Base-by-base conservation (phyloP, 768 basidiomycete species). In the Basidioascus undulatus region DNA sequence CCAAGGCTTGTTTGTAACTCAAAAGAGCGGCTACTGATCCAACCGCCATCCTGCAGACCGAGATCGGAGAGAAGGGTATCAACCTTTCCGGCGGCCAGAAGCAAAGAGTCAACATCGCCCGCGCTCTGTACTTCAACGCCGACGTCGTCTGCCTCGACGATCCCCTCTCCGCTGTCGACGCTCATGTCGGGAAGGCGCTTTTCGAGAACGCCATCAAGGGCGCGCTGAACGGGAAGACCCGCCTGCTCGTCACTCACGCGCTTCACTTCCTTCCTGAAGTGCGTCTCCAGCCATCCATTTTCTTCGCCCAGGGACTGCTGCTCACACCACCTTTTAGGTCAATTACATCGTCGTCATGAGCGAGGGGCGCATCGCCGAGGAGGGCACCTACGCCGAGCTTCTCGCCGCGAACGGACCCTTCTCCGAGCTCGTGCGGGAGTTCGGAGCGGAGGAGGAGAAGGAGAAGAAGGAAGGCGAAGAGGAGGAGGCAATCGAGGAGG, bases 81-180 rank as follows among this genome's bases (percentile, higher is more conserved):
- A 81, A 78, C 12, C 65, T 86, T 6, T 80, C 76, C 23, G 84
- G 83, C 2, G 83, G 83, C 13, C 70, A 72, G 55, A 69, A 69
- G 46, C 79, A 87, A 51, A 70, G 79, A 23, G 57, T 87, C 45
- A 83, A 79, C 51, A 78, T 89, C 39, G 79, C 79, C 41, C 72
- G 84, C 38, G 72, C 79, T 0, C 73, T 86, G 41, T 92, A 92
- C 59, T 79, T 72, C 51, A 66, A 78, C 50, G 72, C 77, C 0
- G 79, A 83, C 41, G 74, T 92, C 45, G 73, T 82, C 51, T 74
- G 84, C 15, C 78, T 87, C 47, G 84, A 92, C 51, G 82, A 84
- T 50, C 46, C 48, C 13, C 50, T 54, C 10, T 79, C 76, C n/a
- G 83, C 83, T 19, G 67, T 94, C 10, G 86, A 94, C 54, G 82